Base-by-base conservation (phyloP, 1,284 basidiomycete species). In the Ceratobasidium sp. region DNA sequence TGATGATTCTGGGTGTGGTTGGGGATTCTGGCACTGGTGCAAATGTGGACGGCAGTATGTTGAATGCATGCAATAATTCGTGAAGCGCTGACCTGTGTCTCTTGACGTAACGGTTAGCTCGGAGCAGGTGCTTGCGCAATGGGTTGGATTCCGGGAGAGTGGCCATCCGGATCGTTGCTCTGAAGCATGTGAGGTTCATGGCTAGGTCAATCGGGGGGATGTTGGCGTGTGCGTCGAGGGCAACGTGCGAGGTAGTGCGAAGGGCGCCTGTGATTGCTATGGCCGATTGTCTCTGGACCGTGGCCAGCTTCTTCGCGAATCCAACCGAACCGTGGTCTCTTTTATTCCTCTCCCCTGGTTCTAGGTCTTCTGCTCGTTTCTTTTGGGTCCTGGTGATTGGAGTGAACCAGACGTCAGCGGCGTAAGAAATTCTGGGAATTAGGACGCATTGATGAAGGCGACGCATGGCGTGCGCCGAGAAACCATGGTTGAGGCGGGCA, bases 231-330 rank as follows among this genome's bases (percentile, higher is more conserved):
- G 49, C 40, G 19, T 56, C 29, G 13, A 79, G 79, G 8, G 64
- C 76, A 1, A 51, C 13, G 19, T 25, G 69, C 1, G 76, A 40
- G 5, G 79, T 59, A 6, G 79, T 77, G 13, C 66, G 37, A 56
- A 79, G 77, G 6, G 75, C 78, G 5, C 78, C 78, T 2, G 65
- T 54, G 25, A 79, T 76, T 2, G 78, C 44, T 17, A 65, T 49
- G 17, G 51, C 51, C 6, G 69, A 69, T 9, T 46, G 52, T 4
- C 71, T 9, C 57, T 79, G 79, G 0, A 78, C 71, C 32, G 71
- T 73, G 2, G 32, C 32, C 3, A 77, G 61, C 11, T 76, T 40
- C 29, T 34, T 51, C 4, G 32, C 43, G 51, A 71, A 61, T 0
- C 54, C 46, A 3, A 64, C 32, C 11, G 49, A 51, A 0, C 52